Evolutionary conservation across 176 grass and related monocot species (phyloP).

Genomic region (Typha latifolia): DNA sequence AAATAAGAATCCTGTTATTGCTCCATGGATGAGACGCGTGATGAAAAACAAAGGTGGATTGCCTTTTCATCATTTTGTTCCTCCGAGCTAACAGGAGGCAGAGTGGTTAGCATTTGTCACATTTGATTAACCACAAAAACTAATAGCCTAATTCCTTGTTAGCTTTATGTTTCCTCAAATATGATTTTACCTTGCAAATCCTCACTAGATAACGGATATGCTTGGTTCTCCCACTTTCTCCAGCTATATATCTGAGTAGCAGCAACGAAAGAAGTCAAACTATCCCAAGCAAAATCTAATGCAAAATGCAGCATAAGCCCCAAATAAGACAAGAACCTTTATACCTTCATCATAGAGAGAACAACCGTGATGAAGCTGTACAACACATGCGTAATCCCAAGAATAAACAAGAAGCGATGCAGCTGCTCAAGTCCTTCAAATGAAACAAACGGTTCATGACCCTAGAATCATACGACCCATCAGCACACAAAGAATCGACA

Average conservation of each 20-base stretch:
- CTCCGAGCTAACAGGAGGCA: conserved; percentile 44
- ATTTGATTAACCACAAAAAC: not conserved
- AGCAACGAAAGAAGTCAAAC: conserved; percentile 1
- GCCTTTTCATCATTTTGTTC: conserved; percentile 69
- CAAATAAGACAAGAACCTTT: not conserved
- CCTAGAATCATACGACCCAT: conserved; percentile 32
- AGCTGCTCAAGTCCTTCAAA: conserved; percentile 85
- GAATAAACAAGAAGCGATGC: conserved; percentile 82
- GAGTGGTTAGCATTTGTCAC: not conserved
- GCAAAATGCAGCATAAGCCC: not conserved
- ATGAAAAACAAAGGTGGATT: conserved; percentile 91
- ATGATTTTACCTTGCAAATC: conserved; percentile 63
- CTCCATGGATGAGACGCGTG: conserved; percentile 94
- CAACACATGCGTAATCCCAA: conserved; percentile 85
- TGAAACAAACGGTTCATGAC: conserved; percentile 89
- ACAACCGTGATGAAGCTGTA: conserved; percentile 91
- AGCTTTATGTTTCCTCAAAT: not conserved
- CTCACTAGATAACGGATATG: conserved; percentile 40
- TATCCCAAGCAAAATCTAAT: not conserved
- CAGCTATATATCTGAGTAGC: conserved; percentile 79
- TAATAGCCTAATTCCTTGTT: not conserved
- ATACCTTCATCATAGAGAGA: conserved; percentile 87
- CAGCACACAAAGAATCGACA: not conserved
- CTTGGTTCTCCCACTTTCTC: conserved; percentile 85
- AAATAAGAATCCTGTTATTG: conserved; percentile 89